A percentile compares a stretch with the other conserved stretches of the same genome.
Conservation (phyloP, 805 yeast genomes). For the Kazachstania taianensis region DNA sequence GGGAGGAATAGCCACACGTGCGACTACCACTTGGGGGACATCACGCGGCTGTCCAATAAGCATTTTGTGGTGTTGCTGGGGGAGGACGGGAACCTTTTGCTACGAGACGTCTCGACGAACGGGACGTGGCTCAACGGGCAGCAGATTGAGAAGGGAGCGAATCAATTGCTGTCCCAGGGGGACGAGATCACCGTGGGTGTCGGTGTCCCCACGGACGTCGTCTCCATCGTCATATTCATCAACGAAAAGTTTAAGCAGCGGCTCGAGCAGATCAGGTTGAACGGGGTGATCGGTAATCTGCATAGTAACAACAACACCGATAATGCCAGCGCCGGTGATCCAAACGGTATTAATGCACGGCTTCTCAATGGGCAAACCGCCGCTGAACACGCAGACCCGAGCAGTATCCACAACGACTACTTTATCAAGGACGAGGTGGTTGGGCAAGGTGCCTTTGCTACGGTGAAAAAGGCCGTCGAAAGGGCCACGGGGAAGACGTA, state of each 20-base stretch:
- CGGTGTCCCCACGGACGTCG: constrained; percentile 66
- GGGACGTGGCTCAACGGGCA: constrained; percentile 81
- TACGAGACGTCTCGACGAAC: constrained; percentile 71
- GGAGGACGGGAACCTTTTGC: constrained; percentile 38
- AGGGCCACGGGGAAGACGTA: constrained; percentile 73
- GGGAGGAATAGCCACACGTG: constrained; percentile 56
- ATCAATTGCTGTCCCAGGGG: constrained; percentile 78
- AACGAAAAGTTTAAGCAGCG: constrained; percentile 29
- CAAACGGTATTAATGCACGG: neutral
- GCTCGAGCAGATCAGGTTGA: constrained; percentile 14
- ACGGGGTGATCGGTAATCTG: neutral
- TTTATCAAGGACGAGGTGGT: constrained; percentile 75
- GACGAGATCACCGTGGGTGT: constrained; percentile 87
- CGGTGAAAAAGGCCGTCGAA: constrained; percentile 84
- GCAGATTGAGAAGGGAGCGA: constrained; percentile 63
- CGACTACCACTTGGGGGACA: constrained; percentile 52
- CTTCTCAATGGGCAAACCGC: too few species aligned
- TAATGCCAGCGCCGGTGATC: neutral
- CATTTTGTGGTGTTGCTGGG: constrained; percentile 70
- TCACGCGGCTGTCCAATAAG: constrained; percentile 60
- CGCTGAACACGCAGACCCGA: neutral
- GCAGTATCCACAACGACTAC: constrained; percentile 58
- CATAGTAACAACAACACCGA: neutral
- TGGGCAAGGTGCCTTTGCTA: constrained; percentile 98
- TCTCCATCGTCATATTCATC: constrained; percentile 38